These are phyloP conservation scores for Raffaelea albimanens DNA, from an alignment of 2,329 filamentous ascomycete genomes.

Conservation along the genomic window DNA sequence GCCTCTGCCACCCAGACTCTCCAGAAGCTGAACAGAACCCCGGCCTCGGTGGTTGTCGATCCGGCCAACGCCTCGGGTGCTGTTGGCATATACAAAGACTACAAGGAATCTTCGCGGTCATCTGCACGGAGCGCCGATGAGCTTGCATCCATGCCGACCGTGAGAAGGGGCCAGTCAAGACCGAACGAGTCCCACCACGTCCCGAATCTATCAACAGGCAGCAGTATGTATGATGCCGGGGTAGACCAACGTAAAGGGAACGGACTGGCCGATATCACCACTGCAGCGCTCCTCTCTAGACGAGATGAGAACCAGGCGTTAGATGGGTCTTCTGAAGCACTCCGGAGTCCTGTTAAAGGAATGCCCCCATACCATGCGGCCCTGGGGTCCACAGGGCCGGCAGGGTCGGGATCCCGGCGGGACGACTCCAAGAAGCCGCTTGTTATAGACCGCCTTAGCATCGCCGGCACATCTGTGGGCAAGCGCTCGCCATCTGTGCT, in stretches of 20 bases:
- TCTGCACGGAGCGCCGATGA: conserved; percentile 33
- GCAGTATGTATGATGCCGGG: conserved; percentile 27
- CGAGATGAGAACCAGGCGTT: conserved; percentile 35
- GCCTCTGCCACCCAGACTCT: conserved; percentile 28
- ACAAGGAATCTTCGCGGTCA: conserved; percentile 29
- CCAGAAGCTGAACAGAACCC: conserved; percentile 31
- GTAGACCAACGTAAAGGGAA: conserved; percentile 16
- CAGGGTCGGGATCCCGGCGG: conserved; percentile 1
- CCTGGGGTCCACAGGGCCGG: neutral
- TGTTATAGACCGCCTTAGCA: conserved; percentile 46
- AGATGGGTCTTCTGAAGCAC: conserved; percentile 34
- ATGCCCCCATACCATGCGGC: conserved; percentile 15
- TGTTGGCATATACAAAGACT: conserved; percentile 37
- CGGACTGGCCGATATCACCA: conserved; percentile 19
- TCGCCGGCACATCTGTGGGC: conserved; percentile 28
- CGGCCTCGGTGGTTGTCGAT: conserved; percentile 30
- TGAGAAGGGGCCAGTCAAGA: conserved; percentile 28
- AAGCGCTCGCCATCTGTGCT: conserved; percentile 49
- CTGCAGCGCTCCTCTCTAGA: conserved; percentile 19
- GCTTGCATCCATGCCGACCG: conserved; percentile 29
- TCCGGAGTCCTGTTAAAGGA: conserved; percentile 32
- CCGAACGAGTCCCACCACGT: conserved; percentile 19
- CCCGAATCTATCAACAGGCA: conserved; percentile 24
- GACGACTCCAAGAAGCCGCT: conserved; percentile 35
- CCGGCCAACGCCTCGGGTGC: conserved; percentile 40